Evolutionary conservation across 2,329 filamentous ascomycete species (phyloP).

Genomic region (Ophiostoma angusticollis): DNA sequence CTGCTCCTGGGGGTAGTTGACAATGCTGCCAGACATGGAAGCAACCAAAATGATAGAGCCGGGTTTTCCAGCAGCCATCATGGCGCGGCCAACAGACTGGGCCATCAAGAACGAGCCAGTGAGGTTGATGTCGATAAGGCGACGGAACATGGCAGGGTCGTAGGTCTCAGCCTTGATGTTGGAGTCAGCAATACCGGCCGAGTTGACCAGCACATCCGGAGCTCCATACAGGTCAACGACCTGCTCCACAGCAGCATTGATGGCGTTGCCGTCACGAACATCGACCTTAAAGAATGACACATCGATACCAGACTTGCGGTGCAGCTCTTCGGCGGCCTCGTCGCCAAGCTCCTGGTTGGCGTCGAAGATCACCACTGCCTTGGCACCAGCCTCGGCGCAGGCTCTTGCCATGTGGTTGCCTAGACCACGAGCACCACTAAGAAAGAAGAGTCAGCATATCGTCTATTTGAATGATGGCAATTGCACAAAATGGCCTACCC

Average conservation of each 20-base stretch:
- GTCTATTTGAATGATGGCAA: not conserved
- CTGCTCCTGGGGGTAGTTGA: conserved; percentile 80
- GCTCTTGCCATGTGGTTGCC: conserved; percentile 71
- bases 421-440: conserved; percentile 59
- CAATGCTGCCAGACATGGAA: conserved; percentile 70
- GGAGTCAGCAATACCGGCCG: conserved; percentile 68
- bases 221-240: conserved; percentile 54
- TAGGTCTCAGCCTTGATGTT: conserved; percentile 75
- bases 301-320: conserved; percentile 58
- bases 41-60: conserved; percentile 66
- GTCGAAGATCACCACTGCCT: conserved; percentile 63
- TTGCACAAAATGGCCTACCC: conserved; percentile 37
- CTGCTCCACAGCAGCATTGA: conserved; percentile 55
- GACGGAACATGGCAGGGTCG: conserved; percentile 62
- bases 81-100: conserved; percentile 56
- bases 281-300: conserved; percentile 70
- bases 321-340: conserved; percentile 53
- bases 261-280: conserved; percentile 57
- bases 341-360: conserved; percentile 65
- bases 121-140: conserved; percentile 70
- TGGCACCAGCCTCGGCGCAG: conserved; percentile 62
- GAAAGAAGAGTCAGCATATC: conserved; percentile 17
- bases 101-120: conserved; percentile 68
- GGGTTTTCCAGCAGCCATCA: conserved; percentile 59
- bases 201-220: conserved; percentile 66